phyloP scores from a whole-genome alignment of 2,329 filamentous ascomycete species.

The Fusarium sp. region DNA sequence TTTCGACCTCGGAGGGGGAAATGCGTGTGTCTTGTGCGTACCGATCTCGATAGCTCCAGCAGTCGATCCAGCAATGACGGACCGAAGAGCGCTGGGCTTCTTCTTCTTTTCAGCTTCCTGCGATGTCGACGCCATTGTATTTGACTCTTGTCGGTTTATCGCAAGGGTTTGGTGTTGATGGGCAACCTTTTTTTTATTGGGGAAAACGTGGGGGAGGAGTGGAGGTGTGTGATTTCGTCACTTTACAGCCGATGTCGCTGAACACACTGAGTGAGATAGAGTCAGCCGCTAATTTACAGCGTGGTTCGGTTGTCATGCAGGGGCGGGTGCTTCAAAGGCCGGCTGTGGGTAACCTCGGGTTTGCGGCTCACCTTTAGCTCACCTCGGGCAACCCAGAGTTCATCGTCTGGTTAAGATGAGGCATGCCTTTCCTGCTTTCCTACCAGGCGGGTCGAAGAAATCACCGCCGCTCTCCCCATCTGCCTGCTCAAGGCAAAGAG shows the following conservation, averaged over 20 bases:
- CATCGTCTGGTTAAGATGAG: not conserved
- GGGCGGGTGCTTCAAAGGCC: not conserved
- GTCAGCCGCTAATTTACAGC: not conserved
- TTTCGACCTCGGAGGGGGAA: not conserved
- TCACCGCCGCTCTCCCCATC: no score
- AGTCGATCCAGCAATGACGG: slow-evolving; percentile 91
- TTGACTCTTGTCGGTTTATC: not conserved
- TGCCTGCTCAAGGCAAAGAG: no score
- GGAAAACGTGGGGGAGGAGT: slow-evolving; percentile 26
- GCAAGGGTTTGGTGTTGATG: slow-evolving; percentile 3
- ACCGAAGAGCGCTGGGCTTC: slow-evolving; percentile 83
- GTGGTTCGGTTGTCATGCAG: not conserved
- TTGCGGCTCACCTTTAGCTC: slow-evolving; percentile 7
- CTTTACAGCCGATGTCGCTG: slow-evolving; percentile 44
- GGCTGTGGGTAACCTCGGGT: slow-evolving; percentile 10
- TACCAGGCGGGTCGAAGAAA: no score
- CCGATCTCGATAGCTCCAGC: slow-evolving; percentile 95
- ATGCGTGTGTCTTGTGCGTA: slow-evolving; percentile 53
- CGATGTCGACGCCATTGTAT: slow-evolving; percentile 46
- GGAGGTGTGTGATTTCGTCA: slow-evolving; percentile 41
- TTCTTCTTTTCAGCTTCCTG: slow-evolving; percentile 49
- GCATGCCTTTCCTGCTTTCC: no score
- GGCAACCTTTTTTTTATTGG: slow-evolving; percentile 27
- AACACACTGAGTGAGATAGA: not conserved
- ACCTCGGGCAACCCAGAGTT: not conserved